Conservation (phyloP, 2,329 filamentous ascomycete species). For the Fragosphaeria purpurea region DNA sequence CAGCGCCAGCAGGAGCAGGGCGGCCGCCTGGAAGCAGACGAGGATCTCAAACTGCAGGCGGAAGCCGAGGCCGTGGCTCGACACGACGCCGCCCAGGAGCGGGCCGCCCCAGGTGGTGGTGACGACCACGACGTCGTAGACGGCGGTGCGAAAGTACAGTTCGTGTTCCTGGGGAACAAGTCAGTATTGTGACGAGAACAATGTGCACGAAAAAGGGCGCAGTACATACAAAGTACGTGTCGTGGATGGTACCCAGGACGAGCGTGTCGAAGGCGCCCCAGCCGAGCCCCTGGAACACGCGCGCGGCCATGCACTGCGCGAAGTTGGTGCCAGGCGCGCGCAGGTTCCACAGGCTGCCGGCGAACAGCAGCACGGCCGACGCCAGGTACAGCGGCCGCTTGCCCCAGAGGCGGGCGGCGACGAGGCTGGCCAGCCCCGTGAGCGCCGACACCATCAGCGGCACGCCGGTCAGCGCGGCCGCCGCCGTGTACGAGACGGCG, state of each 20-base stretch:
- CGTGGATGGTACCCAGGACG: conserved; percentile 41
- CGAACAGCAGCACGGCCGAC: conserved; percentile 34
- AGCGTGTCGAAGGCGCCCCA: conserved; percentile 50
- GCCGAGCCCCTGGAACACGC: conserved; percentile 46
- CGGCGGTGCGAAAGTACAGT: conserved; percentile 32
- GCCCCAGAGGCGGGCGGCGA: conserved; percentile 37
- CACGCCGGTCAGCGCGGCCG: conserved; percentile 40
- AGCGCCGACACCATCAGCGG: conserved; percentile 41
- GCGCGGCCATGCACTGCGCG: conserved; percentile 38
- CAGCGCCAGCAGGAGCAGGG: conserved; percentile 37
- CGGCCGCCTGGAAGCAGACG: conserved; percentile 35
- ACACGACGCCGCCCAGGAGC: conserved; percentile 40
- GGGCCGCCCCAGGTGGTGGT: conserved; percentile 44
- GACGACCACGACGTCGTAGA: conserved; percentile 34
- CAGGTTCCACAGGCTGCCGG: conserved; percentile 42
- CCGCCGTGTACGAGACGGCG: conserved; percentile 35
- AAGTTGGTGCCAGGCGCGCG: conserved; percentile 27
- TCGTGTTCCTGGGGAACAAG: conserved; percentile 40
- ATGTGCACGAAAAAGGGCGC: no score
- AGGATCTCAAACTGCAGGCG: conserved; percentile 42
- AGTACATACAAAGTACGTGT: conserved; percentile 44
- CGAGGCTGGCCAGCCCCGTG: conserved; percentile 31
- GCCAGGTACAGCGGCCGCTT: conserved; percentile 44
- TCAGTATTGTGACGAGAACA: conserved; percentile 5
- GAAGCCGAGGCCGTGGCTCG: conserved; percentile 29